Base-by-base conservation (phyloP, 495 filamentous ascomycete species). In the Annulohypoxylon nitens region DNA sequence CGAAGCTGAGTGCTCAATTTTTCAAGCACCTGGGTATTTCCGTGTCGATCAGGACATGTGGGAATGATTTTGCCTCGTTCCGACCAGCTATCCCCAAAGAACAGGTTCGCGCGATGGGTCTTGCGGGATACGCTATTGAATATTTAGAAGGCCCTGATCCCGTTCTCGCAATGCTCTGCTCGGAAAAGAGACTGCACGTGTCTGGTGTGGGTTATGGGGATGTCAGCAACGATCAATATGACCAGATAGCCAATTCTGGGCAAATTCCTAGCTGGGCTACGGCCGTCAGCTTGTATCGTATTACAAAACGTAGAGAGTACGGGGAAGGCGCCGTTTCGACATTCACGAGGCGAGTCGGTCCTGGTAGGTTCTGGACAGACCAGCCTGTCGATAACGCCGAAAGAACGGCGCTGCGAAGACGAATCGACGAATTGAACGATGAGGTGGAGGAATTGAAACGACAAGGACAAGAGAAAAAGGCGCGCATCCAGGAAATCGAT, bases 111-210 rank as follows among this genome's bases (percentile, higher is more conserved):
- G 60, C 69, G 3, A 82, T 89, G 55, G 95, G 94, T 1, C 90
- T 98, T 57, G 91, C 96, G 64, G 89, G 89, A 9, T 97, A 91
- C 85, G 89, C 92, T 4, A 83, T 91, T 3, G 91, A 98, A 72
- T 93, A 84, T 62, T 76, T 99, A 10, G 85, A 88, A 25, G 96
- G 94, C 0, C 96, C 96, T 1, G 92, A 92, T 14, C 89, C 93
- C 3, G 93, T 99, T 2, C 81, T 98, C 33, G 89, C 93, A 23
- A 94, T 97, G 91, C 86, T 99, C 34, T 97, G 93, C 75, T 85
- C 86, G 25, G 90, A 92, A 59, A 84, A 83, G 20, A 83, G 79
- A 23, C 70, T 98, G 2, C 88, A 97, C 71, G 79, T 82, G n/a
- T 91, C 91, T 0, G 91, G 87, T 0, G 84, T 97, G 41, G 81